Evolutionary conservation across 495 filamentous ascomycete genomes (phyloP), one percentile per base, ranked within the genome.

Genomic region (Schizothecium vesticola): DNA sequence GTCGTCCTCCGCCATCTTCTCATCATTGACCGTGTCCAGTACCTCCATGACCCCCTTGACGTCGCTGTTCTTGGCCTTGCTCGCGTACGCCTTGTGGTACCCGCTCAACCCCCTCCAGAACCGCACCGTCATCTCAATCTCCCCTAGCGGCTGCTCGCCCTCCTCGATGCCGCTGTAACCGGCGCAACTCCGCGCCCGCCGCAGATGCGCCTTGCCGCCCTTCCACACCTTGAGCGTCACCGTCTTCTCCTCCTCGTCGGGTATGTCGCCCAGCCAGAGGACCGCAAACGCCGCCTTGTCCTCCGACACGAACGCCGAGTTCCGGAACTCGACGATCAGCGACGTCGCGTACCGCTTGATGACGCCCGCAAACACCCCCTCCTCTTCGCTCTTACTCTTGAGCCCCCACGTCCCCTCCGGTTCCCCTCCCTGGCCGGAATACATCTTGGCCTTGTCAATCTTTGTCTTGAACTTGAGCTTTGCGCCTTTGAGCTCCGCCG

Each of bases 231-330:
- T 77, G 6, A 92, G 64, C 12, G 69, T 77, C 10, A 89, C 74
- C 0, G 78, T 83, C 24, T 80, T 71, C 23, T 87, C 83, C 73
- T 89, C 86, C 57, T 89, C 88, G 56, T 92, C 90, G 0, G 82
- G 82, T 0, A 92, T 78, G 28, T 89, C 85, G 58, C 85, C 83
- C 16, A 91, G 81, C 90, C 90, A 92, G 9, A 91, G 74, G 3
- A 90, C 78, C 0, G 84, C 87, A 61, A 90, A 86, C 0, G 86
- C 90, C 0, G 84, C 76, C 0, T 84, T 87, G 29, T 84, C 84
- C 61, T 89, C 86, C 0, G 76, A 70, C 24, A 83, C 76, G 0
- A 87, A 51, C 13, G 77, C 78, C 19, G 81, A 83, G 69, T 84
- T 77, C 16, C 73, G 79, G 71, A 91, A 91, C 69, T 90, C 85